Conservation (phyloP, 352 stramenopile species). For the Pythium biforme region DNA sequence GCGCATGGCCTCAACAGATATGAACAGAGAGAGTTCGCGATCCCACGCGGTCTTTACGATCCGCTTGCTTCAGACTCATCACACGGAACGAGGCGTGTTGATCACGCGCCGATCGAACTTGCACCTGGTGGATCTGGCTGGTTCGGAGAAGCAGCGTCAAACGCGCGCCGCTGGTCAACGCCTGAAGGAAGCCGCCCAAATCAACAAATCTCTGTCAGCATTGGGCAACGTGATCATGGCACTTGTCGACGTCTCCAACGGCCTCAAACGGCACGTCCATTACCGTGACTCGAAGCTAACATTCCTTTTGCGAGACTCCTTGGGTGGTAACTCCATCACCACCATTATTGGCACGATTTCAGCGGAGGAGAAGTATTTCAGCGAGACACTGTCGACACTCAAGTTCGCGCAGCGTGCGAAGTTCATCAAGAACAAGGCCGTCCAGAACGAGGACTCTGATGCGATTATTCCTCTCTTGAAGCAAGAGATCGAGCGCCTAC, state of each 20-base stretch:
- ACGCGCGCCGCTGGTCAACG: conserved; percentile 74
- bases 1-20: conserved; percentile 94
- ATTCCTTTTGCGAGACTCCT: conserved; percentile 72
- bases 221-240: conserved; percentile 90
- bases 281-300: conserved; percentile 89
- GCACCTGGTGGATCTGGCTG: conserved; percentile 86
- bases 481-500: conserved; percentile 68
- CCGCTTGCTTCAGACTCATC: conserved; percentile 84
- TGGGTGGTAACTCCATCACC: conserved; percentile 87
- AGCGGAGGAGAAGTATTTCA: conserved; percentile 80
- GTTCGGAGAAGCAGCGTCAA: conserved; percentile 86
- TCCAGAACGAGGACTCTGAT: conserved; percentile 85
- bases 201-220: conserved; percentile 89
- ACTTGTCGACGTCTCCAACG: conserved; percentile 83
- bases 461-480: conserved; percentile 73
- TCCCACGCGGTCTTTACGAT: conserved; percentile 98
- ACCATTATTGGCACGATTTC: conserved; percentile 83
- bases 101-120: conserved; percentile 75
- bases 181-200: conserved; percentile 87
- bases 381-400: conserved; percentile 83
- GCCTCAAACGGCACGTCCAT: conserved; percentile 74
- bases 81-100: conserved; percentile 52
- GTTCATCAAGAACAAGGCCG: conserved; percentile 87
- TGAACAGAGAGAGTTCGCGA: conserved; percentile 96
- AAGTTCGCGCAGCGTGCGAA: conserved; percentile 88